Percentiles rank a stretch among this genome's conserved stretches.
Conservation (phyloP, 352 stramenopile species). For the Pythium aristosporum region DNA sequence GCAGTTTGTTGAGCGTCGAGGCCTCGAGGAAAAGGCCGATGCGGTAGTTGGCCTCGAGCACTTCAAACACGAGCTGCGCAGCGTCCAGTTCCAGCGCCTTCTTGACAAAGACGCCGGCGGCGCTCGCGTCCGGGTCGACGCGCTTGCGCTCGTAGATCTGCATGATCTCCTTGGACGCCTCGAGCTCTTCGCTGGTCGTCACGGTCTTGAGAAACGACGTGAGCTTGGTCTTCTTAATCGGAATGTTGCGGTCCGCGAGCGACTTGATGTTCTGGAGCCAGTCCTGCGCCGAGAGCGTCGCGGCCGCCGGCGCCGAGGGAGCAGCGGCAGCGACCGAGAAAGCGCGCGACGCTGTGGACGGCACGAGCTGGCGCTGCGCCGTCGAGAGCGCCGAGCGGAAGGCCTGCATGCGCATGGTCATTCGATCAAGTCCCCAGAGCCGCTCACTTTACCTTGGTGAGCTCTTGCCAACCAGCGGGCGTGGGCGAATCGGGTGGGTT, state of each 20-base stretch:
- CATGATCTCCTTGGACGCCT: slow-evolving; percentile 84
- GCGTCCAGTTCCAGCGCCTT: slow-evolving; percentile 80
- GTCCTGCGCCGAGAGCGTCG: slow-evolving; percentile 56
- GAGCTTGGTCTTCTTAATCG: slow-evolving; percentile 84
- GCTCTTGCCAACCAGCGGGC: neutral
- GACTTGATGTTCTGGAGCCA: slow-evolving; percentile 83
- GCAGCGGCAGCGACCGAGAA: slow-evolving; percentile 30
- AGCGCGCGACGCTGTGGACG: slow-evolving; percentile 25
- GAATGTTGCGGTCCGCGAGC: slow-evolving; percentile 67
- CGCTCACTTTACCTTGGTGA: neutral
- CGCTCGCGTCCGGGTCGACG: slow-evolving; percentile 74
- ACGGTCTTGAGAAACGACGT: slow-evolving; percentile 83
- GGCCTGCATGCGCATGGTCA: slow-evolving; percentile 55
- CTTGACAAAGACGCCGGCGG: slow-evolving; percentile 78
- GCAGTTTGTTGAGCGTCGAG: slow-evolving; percentile 78
- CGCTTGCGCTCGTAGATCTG: slow-evolving; percentile 87
- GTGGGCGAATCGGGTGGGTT: neutral
- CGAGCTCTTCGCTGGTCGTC: slow-evolving; percentile 76
- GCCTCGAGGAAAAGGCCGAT: slow-evolving; percentile 82
- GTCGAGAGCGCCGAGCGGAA: slow-evolving; percentile 65
- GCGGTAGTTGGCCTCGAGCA: slow-evolving; percentile 80
- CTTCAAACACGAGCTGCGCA: slow-evolving; percentile 70
- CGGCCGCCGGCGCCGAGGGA: neutral
- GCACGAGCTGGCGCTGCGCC: slow-evolving; percentile 46
- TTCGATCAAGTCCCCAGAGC: slow-evolving; percentile 58